Base-by-base conservation (phyloP, 441 rosid genomes). In the Arabidopsis hybrid region DNA sequence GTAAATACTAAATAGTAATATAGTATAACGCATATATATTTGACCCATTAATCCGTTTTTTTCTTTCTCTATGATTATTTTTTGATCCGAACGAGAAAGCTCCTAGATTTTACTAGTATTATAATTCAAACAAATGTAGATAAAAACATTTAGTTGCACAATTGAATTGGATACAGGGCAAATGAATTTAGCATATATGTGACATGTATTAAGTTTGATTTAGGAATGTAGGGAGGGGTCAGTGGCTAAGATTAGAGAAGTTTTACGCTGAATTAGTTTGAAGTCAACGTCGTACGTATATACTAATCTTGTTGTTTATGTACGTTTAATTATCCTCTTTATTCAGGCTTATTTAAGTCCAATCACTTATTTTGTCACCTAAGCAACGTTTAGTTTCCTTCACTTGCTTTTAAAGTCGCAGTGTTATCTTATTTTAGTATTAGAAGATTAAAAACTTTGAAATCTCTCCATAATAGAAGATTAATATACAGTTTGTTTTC, bases 221-320 rank as follows among this genome's bases (percentile, higher is more conserved):
- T 64, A 46, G 31, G 68, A 64, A 46, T 46, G 43, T 63, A 63
- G 2, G 2, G 21, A 62, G 6, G 18, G 21, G n/a, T 45, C 9
- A 45, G 26, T 42, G 52, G 39, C 53, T 29, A 63, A 62, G 29
- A 46, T 63, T 16, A 63, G 14, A 63, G 0, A 45, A 8, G 3
- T 43, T 63, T 29, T 43, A 26, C 52, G 11, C 26, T 34, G 42
- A 34, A 34, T 62, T 53, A 26, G 50, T 38, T 73, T 40, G 68
- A 60, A 51, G 73, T 74, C 78, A 67, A 43, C 53, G 34, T 67
- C 63, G 60, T 32, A 74, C 67, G 68, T 56, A 60, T 40, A 31
- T 50, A 21, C 26, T 67, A 52, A 42, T 67, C 55, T 74, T 49
- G 47, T 26, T 65, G 36, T 47, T 74, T 16, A 17, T 35, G 34